Evolutionary conservation across 2,329 filamentous ascomycete species (phyloP).

Genomic region (Aureobasidium sp.): DNA sequence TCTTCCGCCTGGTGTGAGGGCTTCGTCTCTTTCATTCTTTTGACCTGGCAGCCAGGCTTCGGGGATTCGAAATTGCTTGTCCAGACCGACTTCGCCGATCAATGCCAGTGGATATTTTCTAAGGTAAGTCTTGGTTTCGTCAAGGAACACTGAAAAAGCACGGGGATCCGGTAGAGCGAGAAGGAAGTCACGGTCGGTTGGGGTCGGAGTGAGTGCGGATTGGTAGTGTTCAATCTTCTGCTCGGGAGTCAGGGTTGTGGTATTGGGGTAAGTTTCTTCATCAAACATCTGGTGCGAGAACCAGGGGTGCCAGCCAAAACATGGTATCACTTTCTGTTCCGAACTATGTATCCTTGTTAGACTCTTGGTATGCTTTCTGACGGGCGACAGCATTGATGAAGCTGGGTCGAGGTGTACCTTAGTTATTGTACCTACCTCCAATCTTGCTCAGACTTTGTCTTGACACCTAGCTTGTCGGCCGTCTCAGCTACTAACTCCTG

Average conservation of each 20-base stretch:
- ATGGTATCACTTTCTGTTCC: conserved; percentile 51
- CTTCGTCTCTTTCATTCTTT: conserved; percentile 37
- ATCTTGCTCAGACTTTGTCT: conserved; percentile 16
- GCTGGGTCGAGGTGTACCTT: neutral
- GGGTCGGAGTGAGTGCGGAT: conserved; percentile 53
- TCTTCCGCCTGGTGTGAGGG: conserved; percentile 60
- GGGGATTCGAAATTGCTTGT: conserved; percentile 70
- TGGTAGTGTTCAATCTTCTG: conserved; percentile 55
- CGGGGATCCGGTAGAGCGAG: conserved; percentile 52
- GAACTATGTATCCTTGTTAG: conserved; percentile 18
- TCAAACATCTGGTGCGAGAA: conserved; percentile 72
- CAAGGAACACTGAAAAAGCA: conserved; percentile 52
- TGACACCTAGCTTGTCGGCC: conserved; percentile 49
- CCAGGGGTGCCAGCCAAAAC: conserved; percentile 88
- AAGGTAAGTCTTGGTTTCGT: conserved; percentile 50
- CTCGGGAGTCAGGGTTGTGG: conserved; percentile 32
- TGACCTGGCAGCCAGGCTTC: conserved; percentile 44
- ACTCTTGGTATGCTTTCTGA: neutral
- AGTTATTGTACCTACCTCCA: conserved; percentile 27
- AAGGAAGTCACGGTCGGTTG: conserved; percentile 45
- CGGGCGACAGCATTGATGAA: neutral
- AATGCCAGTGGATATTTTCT: conserved; percentile 55
- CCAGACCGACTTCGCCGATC: conserved; percentile 70
- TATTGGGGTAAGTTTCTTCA: conserved; percentile 37
- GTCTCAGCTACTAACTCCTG: conserved; percentile 63